Base-by-base conservation (phyloP, 83 land plant genomes). In the Diphasiastrum complanatum region DNA sequence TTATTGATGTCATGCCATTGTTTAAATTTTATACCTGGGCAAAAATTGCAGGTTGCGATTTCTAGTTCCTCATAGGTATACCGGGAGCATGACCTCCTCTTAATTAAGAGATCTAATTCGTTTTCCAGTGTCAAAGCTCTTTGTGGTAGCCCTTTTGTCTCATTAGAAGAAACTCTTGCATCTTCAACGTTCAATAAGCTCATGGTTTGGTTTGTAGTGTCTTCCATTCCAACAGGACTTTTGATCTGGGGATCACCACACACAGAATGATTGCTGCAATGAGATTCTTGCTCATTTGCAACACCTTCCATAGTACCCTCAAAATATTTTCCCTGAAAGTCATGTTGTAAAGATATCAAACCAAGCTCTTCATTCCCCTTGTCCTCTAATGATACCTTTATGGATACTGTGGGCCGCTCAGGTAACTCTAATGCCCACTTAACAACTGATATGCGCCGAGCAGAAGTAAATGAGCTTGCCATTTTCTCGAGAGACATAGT, bases 381-480 rank as follows among this genome's bases (percentile, higher is more conserved):
- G 5, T 6, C 62, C 2, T n/a, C 34, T 18, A 31, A 25, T 24
- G 29, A 2, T 47, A 24, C 35, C 59, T 43, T 54, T 46, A 33
- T 48, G 33, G 57, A 45, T 59, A 19, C 60, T 31, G 59, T 36
- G 31, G 75, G 68, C 36, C 89, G 68, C 25, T 68, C 66, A 1
- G 93, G 89, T 54, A 91, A 64, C 43, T 62, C 78, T 80, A 87
- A 69, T 3, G 78, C 97, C 97, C 97, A 91, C 51, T 91, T 79
- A 19, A 91, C 89, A 43, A 91, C 92, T 47, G 97, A 84, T 76
- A 91, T 58, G 20, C 78, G 82, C 46, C 81, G 75, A 6, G 76
- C 69, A 12, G 76, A 45, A 2, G 49, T 14, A 0, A 69, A 31
- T 3, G 49, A 32, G 23, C 46, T 54, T 16, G 41, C 16, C 26